These are phyloP conservation scores for Yarrowia sp. DNA, from an alignment of 805 yeast genomes.

Conservation along the genomic window DNA sequence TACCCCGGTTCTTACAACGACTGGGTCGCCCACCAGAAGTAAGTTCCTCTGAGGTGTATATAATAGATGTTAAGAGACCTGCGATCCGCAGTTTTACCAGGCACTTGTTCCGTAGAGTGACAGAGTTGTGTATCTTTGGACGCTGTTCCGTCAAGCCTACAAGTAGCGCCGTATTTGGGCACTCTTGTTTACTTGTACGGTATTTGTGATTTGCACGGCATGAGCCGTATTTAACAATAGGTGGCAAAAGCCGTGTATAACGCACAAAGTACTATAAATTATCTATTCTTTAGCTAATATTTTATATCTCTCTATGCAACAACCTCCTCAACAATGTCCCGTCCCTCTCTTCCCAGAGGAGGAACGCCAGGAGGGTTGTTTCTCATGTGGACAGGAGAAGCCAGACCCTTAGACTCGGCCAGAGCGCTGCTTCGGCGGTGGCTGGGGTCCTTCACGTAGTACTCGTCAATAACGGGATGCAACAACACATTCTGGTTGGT, in stretches of 20 bases:
- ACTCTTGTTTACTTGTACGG: too few species aligned
- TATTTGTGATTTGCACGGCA: too few species aligned
- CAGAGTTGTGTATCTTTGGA: too few species aligned
- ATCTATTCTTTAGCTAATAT: neutral
- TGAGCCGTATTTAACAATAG: too few species aligned
- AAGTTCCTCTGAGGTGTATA: neutral
- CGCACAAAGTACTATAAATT: too few species aligned
- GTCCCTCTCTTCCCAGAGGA: slow-evolving; percentile 76
- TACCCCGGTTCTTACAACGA: slow-evolving; percentile 86
- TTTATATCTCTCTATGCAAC: neutral
- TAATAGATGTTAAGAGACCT: too few species aligned
- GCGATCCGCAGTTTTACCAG: too few species aligned
- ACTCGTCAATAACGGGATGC: slow-evolving; percentile 89
- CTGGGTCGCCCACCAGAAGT: slow-evolving; percentile 49
- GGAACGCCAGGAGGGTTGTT: slow-evolving; percentile 51
- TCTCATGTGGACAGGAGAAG: slow-evolving; percentile 78
- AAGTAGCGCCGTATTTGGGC: too few species aligned
- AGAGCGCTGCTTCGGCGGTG: slow-evolving; percentile 70
- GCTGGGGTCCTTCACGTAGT: slow-evolving; percentile 69
- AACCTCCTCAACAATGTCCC: slow-evolving; percentile 34
- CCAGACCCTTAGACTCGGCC: slow-evolving; percentile 88
- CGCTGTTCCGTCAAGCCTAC: too few species aligned
- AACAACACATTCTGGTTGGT: slow-evolving; percentile 80
- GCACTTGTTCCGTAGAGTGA: too few species aligned
- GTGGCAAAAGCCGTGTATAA: too few species aligned